Base-by-base conservation (phyloP, 805 yeast species). In the Lachancea cidri region DNA sequence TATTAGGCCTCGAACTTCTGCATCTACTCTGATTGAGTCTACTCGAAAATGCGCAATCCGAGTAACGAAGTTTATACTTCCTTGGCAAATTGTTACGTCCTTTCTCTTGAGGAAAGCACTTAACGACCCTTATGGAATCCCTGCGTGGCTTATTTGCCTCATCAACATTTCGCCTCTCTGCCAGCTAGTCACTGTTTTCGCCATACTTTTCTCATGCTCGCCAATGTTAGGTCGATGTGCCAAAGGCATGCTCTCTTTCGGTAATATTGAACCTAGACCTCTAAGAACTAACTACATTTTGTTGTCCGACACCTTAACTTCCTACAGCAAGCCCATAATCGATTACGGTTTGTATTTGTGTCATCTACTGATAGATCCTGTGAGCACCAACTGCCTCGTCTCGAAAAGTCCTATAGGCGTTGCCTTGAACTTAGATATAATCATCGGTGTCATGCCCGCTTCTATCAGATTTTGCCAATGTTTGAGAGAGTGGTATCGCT, bases 381-480 rank as follows among this genome's bases (percentile, higher is more conserved):
- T 33, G 13, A 34, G 24, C 31, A 27, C 33, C 17, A 38, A 17
- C 16, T 38, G 44, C 29, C 37, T 38, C 16, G 25, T 41, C 13
- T 29, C 27, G 5, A 33, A 38, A 16, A 33, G 31, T 22, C 19
- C 36, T 19, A 16, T 31, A 15, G 44, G 40, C 14, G 15, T 29
- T 16, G 30, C 38, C 13, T 22, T 42, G 25, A 53, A 56, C 36
- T 39, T 59, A 16, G 60, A 60, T 36, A 37, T 63, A 4, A 43
- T 54, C 2, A 54, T 68, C 8, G 66, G 69, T 4, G 42, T 60
- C 9, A 60, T 80, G 6, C 98, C 98, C 0, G 74, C 79, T 5
- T 54, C 76, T n/a, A 77, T 91, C 20, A 73, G 98, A 54, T 70
- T 91, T 19, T 74, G 76, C 35, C 99, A 93, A 65, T 93, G 98